Percentiles rank a stretch among this genome's conserved stretches.
phyloP scores from a whole-genome alignment of 208 protist species.

The Acanthamoeba culbertsoni region DNA sequence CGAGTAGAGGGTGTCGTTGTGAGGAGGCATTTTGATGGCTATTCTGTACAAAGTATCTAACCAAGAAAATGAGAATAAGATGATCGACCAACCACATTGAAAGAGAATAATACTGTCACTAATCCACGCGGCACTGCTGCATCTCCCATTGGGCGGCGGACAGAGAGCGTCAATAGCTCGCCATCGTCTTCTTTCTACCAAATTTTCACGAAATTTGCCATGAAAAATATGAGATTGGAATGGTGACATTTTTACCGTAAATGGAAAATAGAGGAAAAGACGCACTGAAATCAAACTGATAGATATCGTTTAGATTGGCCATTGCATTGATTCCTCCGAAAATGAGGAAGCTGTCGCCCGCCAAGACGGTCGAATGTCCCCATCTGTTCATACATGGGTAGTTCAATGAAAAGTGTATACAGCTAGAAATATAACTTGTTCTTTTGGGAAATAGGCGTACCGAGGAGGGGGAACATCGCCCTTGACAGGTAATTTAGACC shows the following conservation, averaged over 20 bases:
- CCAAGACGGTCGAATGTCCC: neutral
- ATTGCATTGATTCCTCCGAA: neutral
- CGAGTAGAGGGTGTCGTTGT: neutral
- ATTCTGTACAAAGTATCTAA: neutral
- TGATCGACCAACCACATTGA: neutral
- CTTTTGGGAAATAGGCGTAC: neutral
- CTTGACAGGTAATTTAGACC: neutral
- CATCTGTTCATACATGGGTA: neutral
- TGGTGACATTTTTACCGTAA: no score
- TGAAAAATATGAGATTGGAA: no score
- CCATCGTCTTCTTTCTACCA: neutral
- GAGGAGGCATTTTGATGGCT: neutral
- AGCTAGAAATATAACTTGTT: no score
- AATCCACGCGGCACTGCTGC: neutral
- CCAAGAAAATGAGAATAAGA: neutral
- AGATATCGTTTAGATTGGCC: conserved; percentile 26
- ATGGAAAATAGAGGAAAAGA: no score
- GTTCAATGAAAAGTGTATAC: neutral
- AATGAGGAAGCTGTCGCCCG: neutral
- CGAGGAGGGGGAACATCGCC: neutral
- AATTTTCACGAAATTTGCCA: neutral
- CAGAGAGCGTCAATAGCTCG: neutral
- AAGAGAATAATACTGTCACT: neutral
- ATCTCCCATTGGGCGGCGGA: neutral
- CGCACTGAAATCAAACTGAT: neutral